Conservation (phyloP, 2,329 filamentous ascomycete genomes). For the Sclerotinia spermophila region DNA sequence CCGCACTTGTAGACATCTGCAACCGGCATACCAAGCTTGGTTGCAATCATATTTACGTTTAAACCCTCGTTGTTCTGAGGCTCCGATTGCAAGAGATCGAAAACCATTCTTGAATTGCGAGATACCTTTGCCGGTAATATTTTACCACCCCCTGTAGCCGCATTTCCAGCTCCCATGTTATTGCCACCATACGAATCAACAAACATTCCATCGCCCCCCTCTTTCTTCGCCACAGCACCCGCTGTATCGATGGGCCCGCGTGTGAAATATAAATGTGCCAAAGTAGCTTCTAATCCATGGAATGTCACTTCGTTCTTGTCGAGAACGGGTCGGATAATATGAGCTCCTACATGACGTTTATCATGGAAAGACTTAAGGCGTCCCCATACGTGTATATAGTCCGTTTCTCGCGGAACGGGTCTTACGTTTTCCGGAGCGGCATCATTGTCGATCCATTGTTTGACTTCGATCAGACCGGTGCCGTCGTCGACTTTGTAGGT, state of each 20-base stretch:
- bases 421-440: slow-evolving; percentile 43
- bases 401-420: slow-evolving; percentile 60
- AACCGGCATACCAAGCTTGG: slow-evolving; percentile 59
- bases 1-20: slow-evolving; percentile 72
- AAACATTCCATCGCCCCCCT: slow-evolving; percentile 38
- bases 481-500: slow-evolving; percentile 95
- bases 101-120: slow-evolving; percentile 64
- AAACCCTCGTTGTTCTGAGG: slow-evolving; percentile 77
- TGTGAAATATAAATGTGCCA: slow-evolving; percentile 80
- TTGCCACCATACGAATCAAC: slow-evolving; percentile 39
- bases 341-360: slow-evolving; percentile 76
- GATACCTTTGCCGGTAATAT: slow-evolving; percentile 45
- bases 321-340: slow-evolving; percentile 73
- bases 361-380: slow-evolving; percentile 79
- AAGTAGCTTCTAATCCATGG: slow-evolving; percentile 85
- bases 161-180: slow-evolving; percentile 25
- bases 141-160: slow-evolving; percentile 31
- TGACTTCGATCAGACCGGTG: slow-evolving; percentile 87
- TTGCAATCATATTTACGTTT: slow-evolving; percentile 73
- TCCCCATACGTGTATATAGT: slow-evolving; percentile 83
- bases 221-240: slow-evolving; percentile 36
- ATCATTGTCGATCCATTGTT: slow-evolving; percentile 66
- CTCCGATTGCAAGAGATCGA: slow-evolving; percentile 61
- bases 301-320: slow-evolving; percentile 93
- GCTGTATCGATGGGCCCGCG: slow-evolving; percentile 54